phyloP scores from a whole-genome alignment of 495 filamentous ascomycete genomes.

The Astrothelium subdiscretum region DNA sequence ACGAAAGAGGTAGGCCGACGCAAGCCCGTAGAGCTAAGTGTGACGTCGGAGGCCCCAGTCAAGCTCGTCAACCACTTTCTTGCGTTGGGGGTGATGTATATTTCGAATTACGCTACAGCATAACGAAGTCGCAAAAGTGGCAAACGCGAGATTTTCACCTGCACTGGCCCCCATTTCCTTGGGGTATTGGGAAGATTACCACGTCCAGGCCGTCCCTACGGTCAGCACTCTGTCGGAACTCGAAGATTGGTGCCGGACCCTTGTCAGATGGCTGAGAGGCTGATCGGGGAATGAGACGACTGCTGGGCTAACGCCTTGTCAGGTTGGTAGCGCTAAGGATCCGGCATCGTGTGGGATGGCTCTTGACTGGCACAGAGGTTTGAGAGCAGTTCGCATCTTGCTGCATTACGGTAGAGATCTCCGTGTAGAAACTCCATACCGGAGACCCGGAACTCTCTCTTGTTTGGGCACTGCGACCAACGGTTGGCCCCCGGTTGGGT shows the following conservation, averaged over 20 bases:
- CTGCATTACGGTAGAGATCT: constrained; percentile 1
- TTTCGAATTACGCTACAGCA: not conserved
- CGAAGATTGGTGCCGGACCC: not conserved
- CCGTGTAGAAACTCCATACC: not conserved
- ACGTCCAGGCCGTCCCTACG: not conserved
- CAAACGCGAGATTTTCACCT: constrained; percentile 1
- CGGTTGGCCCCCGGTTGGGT: not conserved
- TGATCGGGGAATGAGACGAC: constrained; percentile 1
- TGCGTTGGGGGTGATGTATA: not conserved
- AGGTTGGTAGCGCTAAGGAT: constrained; percentile 3
- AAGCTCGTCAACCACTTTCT: not conserved
- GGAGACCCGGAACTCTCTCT: not conserved
- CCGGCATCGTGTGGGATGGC: not conserved
- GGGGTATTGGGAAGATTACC: not conserved
- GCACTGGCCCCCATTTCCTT: not conserved
- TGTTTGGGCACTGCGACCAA: not conserved
- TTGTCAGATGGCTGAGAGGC: constrained; percentile 1
- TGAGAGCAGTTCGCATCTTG: not conserved
- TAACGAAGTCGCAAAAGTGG: not conserved
- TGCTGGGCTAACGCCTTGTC: constrained; percentile 1
- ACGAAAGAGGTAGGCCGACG: not conserved
- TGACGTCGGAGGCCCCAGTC: not conserved
- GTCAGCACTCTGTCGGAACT: constrained; percentile 2
- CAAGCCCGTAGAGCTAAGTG: not conserved
- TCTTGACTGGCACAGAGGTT: not conserved